Base-by-base conservation (phyloP, 2,329 filamentous ascomycete genomes). In the Fusarium fujikuroi region DNA sequence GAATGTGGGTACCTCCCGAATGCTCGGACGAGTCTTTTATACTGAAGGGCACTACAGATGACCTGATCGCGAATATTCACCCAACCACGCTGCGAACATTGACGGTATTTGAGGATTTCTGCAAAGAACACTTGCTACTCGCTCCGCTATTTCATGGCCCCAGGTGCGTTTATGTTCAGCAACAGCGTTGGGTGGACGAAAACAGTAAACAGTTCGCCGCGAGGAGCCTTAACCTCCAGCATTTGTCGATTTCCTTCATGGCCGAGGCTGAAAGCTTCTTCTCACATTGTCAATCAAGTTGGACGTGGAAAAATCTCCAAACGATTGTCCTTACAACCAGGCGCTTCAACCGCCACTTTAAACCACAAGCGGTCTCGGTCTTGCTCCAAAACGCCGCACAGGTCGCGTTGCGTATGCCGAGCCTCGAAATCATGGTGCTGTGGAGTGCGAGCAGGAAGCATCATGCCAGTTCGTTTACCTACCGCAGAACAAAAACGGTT, bases 111-210 rank as follows among this genome's bases (percentile, higher is more conserved):
- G 14, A 43, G 18, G 40, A 42, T 23, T 16, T 1, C 3, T 42
- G 39, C 39, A 0, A 0, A 3, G 21, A 42, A 42, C 14, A 42
- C 39, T 3, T 42, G 39, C 2, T 5, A 9, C 8, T 42, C 14
- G 39, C 21, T 21, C 6, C 0, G 21, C 7, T 3, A 9, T 1
- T 42, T 16, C 14, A 23, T 43, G n/a, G 15, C 15, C 2, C 5
- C 4, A 43, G 1, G 21, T 14, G n/a, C 23, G 40, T 23, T 43
- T 43, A 23, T 43, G n/a, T 43, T 15, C n/a, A 43, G 14, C 0
- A 10, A 14, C 5, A 6, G 40, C 40, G 14, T 23, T 42, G 9
- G 40, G 40, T 5, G 21, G 6, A 12, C 3, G 40, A 23, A 43
- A 43, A 43, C 40, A 18, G n/a, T 6, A 23, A 23, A 43, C n/a